These are phyloP conservation scores for Metrosideros polymorpha DNA, from an alignment of 441 rosid genomes.

Conservation along the genomic window DNA sequence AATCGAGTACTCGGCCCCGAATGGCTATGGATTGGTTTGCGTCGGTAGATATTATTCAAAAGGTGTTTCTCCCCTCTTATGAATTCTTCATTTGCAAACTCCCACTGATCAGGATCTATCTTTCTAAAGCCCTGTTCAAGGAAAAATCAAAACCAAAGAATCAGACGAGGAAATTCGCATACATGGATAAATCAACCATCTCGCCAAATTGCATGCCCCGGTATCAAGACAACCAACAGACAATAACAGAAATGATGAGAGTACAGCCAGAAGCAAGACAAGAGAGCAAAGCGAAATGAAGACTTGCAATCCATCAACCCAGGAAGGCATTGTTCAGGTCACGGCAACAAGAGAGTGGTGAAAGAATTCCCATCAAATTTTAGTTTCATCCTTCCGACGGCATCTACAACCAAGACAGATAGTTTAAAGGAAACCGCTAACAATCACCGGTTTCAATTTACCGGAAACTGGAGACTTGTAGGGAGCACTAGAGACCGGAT, in stretches of 20 bases:
- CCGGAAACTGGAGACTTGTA: background rate
- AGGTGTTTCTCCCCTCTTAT: constrained; percentile 30
- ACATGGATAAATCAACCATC: background rate
- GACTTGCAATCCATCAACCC: background rate
- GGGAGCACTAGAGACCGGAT: background rate
- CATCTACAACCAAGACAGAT: background rate
- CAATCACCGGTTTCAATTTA: background rate
- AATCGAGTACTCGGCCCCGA: constrained; percentile 11
- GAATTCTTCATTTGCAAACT: constrained; percentile 38
- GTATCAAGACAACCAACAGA: background rate
- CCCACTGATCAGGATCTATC: constrained; percentile 46
- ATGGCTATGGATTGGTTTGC: constrained; percentile 46
- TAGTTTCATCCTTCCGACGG: background rate
- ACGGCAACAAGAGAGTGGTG: background rate
- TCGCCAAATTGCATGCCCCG: background rate
- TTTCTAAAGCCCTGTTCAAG: constrained; percentile 34
- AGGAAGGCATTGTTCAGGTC: background rate
- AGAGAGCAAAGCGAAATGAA: background rate
- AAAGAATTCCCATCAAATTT: background rate
- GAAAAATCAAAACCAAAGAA: background rate
- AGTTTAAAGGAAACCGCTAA: background rate
- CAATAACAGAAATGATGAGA: background rate
- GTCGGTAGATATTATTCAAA: constrained; percentile 27
- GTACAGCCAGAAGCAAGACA: background rate
- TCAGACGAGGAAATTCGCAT: background rate